Percentiles rank a stretch among this genome's conserved stretches.
Evolutionary conservation across 345 rosid genomes (phyloP).

Genomic region (Camelina laxa): DNA sequence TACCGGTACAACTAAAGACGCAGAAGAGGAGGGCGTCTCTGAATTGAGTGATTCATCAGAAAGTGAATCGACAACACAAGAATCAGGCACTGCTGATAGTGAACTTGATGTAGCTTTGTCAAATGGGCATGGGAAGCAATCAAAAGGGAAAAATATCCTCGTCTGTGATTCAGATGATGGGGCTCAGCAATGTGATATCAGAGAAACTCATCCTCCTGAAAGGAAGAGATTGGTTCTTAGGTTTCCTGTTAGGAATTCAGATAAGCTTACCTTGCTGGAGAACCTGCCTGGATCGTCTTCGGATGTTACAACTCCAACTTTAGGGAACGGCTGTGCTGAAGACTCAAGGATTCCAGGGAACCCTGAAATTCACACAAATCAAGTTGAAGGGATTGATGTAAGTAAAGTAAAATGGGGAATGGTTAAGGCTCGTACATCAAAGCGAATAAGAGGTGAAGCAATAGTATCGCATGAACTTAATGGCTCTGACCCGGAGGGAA

Average conservation of each 20-base stretch:
- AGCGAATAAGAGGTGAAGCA: conserved; percentile 68
- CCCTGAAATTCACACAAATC: conserved; percentile 48
- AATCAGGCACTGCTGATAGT: conserved; percentile 66
- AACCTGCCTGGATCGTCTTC: conserved; percentile 58
- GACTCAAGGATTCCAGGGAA: conserved; percentile 41
- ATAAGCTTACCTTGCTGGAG: conserved; percentile 50
- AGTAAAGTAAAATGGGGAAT: conserved; percentile 88
- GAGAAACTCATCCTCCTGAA: conserved; percentile 58
- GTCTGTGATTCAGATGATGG: conserved; percentile 59
- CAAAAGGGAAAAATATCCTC: conserved; percentile 71
- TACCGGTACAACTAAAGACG: conserved; percentile 76
- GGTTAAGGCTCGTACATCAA: conserved; percentile 74
- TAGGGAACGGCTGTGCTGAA: conserved; percentile 42
- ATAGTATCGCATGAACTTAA: conserved; percentile 44
- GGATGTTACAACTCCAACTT: conserved; percentile 40
- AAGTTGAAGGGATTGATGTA: conserved; percentile 51
- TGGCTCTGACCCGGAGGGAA: conserved; percentile 46
- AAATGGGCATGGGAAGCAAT: conserved; percentile 56
- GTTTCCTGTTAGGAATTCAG: conserved; percentile 67
- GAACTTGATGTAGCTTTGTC: conserved; percentile 63
- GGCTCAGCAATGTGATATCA: conserved; percentile 45
- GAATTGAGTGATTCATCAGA: conserved; percentile 68
- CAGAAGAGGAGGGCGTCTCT: conserved; percentile 72
- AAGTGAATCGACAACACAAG: conserved; percentile 65
- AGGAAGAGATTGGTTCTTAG: conserved; percentile 77